Percentiles rank a stretch among this genome's conserved stretches.
Conservation (phyloP, 306 rosid genomes). For the Sicyos baderoa region DNA sequence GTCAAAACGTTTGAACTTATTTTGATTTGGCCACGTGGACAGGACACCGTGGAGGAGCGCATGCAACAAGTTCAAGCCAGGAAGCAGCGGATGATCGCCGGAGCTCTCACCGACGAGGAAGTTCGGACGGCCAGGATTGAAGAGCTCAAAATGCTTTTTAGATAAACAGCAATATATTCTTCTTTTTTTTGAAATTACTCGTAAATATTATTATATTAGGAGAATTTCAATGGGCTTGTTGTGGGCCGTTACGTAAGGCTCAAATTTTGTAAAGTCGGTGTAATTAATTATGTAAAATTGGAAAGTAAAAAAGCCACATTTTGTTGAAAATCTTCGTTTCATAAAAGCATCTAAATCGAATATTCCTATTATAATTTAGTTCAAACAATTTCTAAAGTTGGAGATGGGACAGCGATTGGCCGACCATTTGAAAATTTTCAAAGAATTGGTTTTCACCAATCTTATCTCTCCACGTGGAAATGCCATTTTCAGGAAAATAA, state of each 20-base stretch:
- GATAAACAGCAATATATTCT: constrained; percentile 21
- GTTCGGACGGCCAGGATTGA: constrained; percentile 61
- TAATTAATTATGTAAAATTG: neutral
- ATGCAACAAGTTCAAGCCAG: constrained; percentile 69
- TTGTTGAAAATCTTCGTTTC: neutral
- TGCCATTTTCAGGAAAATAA: neutral
- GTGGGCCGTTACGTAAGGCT: neutral
- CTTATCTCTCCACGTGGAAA: neutral
- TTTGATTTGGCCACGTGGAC: constrained; percentile 11
- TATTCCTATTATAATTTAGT: neutral
- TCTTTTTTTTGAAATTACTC: neutral
- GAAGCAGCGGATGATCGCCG: constrained; percentile 69
- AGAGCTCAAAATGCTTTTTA: constrained; percentile 71
- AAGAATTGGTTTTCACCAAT: constrained; percentile 7
- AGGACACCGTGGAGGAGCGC: constrained; percentile 66
- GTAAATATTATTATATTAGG: neutral
- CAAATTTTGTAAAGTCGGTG: constrained; percentile 4
- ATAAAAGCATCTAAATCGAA: neutral
- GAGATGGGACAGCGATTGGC: constrained; percentile 3
- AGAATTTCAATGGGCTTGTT: neutral
- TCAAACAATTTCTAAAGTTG: neutral
- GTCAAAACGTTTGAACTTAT: neutral
- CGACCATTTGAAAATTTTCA: neutral
- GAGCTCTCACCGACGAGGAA: constrained; percentile 70
- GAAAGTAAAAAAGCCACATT: neutral